Conservation (phyloP, 257 asterid species). For the Gentiana macrophylla region DNA sequence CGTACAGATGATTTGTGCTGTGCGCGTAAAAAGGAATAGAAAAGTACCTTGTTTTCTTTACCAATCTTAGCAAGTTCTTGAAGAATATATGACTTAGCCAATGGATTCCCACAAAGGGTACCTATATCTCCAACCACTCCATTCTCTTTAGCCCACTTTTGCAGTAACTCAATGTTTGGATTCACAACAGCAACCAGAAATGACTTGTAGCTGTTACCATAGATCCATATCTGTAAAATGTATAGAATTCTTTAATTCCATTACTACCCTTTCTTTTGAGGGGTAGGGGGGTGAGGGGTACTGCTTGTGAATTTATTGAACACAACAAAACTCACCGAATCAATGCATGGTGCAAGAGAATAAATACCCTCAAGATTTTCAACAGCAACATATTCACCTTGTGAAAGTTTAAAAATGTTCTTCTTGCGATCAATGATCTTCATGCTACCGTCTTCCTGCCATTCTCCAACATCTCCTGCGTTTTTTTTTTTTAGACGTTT, state of each 20-base stretch:
- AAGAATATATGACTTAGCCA: conserved; percentile 38
- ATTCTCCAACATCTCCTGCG: conserved; percentile 81
- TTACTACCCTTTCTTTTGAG: no score
- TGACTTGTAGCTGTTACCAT: conserved; percentile 73
- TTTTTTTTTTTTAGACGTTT: conserved; percentile 1
- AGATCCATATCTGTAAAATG: conserved; percentile 59
- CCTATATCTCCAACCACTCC: conserved; percentile 30
- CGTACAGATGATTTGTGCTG: no score
- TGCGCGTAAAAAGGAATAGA: no score
- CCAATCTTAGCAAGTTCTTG: conserved; percentile 45
- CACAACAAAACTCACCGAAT: conserved; percentile 30
- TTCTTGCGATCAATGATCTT: conserved; percentile 79
- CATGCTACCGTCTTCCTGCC: conserved; percentile 77
- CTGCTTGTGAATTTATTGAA: no score
- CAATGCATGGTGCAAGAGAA: conserved; percentile 39
- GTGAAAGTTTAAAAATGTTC: conserved; percentile 83
- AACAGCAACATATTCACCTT: conserved; percentile 77
- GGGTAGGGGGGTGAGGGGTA: no score
- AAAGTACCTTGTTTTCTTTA: conserved; percentile 57
- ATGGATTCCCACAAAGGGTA: conserved; percentile 37
- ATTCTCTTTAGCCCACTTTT: conserved; percentile 50
- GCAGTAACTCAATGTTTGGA: conserved; percentile 48
- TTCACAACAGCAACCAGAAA: conserved; percentile 71
- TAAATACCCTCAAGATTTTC: conserved; percentile 68
- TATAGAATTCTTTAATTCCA: no score